These are phyloP conservation scores for Oidiodendron maius DNA, from an alignment of 495 filamentous ascomycete genomes.

Conservation along the genomic window DNA sequence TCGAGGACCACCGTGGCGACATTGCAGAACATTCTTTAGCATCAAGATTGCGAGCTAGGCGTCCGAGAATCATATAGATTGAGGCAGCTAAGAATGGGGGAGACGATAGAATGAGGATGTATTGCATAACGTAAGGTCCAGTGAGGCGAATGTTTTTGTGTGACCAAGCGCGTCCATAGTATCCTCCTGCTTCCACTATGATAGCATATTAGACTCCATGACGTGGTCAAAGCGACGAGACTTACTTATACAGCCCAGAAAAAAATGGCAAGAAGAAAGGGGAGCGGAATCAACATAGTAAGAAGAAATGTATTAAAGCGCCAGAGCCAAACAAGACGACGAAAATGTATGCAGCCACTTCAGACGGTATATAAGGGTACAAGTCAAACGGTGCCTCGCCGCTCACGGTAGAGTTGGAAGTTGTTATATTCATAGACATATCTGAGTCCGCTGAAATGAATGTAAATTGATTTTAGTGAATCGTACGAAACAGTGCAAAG, in stretches of 20 bases:
- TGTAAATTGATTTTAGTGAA: too few relatives aligned
- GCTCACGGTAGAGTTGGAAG: neutral
- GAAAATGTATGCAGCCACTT: constrained; percentile 40
- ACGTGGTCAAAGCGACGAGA: neutral
- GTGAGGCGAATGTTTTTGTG: constrained; percentile 26
- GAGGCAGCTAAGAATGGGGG: constrained; percentile 44
- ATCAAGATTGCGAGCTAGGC: constrained; percentile 34
- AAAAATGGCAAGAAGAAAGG: constrained; percentile 27
- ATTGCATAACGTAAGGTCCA: constrained; percentile 40
- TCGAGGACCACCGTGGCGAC: constrained; percentile 30
- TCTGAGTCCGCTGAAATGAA: too few relatives aligned
- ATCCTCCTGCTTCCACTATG: constrained; percentile 40
- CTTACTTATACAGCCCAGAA: constrained; percentile 28
- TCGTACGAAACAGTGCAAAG: too few relatives aligned
- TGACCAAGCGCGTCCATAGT: constrained; percentile 35
- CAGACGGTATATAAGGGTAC: constrained; percentile 43
- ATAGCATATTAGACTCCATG: constrained; percentile 1
- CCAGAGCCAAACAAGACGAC: constrained; percentile 39
- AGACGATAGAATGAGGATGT: constrained; percentile 38
- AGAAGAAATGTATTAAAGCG: constrained; percentile 33
- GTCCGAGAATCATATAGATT: constrained; percentile 42
- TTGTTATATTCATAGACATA: too few relatives aligned
- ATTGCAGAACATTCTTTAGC: constrained; percentile 35
- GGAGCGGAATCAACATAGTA: constrained; percentile 33
- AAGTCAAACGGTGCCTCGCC: constrained; percentile 16